A percentile compares a stretch with the other conserved stretches of the same genome.
phyloP scores from a whole-genome alignment of 768 basidiomycete genomes.

The Termitomyces sp. region DNA sequence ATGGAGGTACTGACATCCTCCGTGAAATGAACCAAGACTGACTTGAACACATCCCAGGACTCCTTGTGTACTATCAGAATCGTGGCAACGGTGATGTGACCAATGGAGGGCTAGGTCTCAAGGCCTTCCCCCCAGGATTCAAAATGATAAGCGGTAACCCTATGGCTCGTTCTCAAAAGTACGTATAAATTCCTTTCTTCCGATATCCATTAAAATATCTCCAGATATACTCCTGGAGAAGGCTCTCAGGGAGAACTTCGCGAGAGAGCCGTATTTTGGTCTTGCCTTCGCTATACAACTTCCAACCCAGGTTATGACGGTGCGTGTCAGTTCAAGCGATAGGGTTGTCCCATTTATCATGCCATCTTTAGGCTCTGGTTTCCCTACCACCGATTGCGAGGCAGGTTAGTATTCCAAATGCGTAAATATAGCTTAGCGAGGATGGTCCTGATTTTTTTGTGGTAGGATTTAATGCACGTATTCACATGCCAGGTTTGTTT shows the following conservation, averaged over 20 bases:
- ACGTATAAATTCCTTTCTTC: background rate
- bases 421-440: background rate
- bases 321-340: background rate
- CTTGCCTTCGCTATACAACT: conserved; percentile 33
- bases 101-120: conserved; percentile 35
- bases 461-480: conserved; percentile 29
- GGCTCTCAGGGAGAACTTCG: conserved; percentile 35
- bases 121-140: conserved; percentile 38
- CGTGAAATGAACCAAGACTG: background rate
- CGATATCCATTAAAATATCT: background rate
- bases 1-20: conserved; percentile 24
- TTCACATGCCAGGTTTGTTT: conserved; percentile 27
- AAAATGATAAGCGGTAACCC: conserved; percentile 39
- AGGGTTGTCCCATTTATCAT: background rate
- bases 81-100: conserved; percentile 29
- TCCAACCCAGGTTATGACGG: conserved; percentile 23
- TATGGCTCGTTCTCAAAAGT: conserved; percentile 30
- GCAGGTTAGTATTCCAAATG: conserved; percentile 13
- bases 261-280: conserved; percentile 34
- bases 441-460: background rate
- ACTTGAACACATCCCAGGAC: conserved; percentile 16
- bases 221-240: conserved; percentile 22
- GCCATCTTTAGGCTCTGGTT: conserved; percentile 24
- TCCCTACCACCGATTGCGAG: conserved; percentile 38
- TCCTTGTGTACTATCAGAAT: conserved; percentile 38